A percentile compares a stretch with the other conserved stretches of the same genome.
phyloP scores from a whole-genome alignment of 768 basidiomycete species.

The Amanita pallidorosea region DNA sequence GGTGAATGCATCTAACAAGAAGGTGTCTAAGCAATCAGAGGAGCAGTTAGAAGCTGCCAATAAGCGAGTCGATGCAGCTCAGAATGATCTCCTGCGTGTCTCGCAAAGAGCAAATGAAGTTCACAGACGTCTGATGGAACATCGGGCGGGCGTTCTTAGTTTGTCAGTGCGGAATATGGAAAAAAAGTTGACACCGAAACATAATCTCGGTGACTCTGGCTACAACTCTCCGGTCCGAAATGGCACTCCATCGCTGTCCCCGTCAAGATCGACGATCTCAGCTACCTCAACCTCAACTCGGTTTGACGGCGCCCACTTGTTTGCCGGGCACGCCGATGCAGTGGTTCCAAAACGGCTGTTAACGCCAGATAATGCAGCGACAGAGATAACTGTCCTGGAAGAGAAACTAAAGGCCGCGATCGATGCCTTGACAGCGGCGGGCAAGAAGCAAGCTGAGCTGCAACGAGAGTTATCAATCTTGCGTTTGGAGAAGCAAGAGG shows the following conservation, averaged over 20 bases:
- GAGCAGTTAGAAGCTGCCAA: slow-evolving; percentile 70
- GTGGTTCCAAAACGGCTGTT: slow-evolving; percentile 40
- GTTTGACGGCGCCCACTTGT: slow-evolving; percentile 79
- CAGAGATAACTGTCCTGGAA: slow-evolving; percentile 45
- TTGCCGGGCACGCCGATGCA: slow-evolving; percentile 70
- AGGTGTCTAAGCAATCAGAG: slow-evolving; percentile 50
- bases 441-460: slow-evolving; percentile 52
- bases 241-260: slow-evolving; percentile 36
- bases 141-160: slow-evolving; percentile 75
- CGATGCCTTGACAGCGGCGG: slow-evolving; percentile 44
- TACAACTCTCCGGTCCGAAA: slow-evolving; percentile 41
- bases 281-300: slow-evolving; percentile 36
- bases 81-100: slow-evolving; percentile 61
- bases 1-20: slow-evolving; percentile 50
- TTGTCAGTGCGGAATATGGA: slow-evolving; percentile 61
- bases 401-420: slow-evolving; percentile 54
- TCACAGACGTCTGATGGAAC: slow-evolving; percentile 58
- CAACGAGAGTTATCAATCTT: slow-evolving; percentile 51
- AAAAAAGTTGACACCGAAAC: slow-evolving; percentile 28
- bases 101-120: slow-evolving; percentile 57
- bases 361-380: slow-evolving; percentile 30
- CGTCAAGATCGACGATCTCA: slow-evolving; percentile 23
- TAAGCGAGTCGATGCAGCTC: slow-evolving; percentile 55
- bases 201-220: slow-evolving; percentile 35
- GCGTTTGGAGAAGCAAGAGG: slow-evolving; percentile 56